A percentile compares a stretch with the other conserved stretches of the same genome.
phyloP scores from a whole-genome alignment of 176 grass and related monocot species.

The Carex kokanica region DNA sequence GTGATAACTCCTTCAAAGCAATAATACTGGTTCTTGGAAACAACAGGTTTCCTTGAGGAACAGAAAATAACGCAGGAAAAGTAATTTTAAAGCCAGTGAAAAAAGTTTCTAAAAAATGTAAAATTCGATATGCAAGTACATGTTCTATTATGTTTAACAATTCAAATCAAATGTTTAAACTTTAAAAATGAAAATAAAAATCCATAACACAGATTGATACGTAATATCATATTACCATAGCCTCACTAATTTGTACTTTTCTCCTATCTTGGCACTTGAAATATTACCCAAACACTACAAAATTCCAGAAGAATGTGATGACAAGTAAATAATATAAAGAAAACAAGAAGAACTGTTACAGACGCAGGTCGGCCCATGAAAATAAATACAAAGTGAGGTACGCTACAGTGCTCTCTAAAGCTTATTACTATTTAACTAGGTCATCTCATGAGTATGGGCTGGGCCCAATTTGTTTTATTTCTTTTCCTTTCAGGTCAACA shows the following conservation, averaged over 20 bases:
- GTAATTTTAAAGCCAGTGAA: not conserved
- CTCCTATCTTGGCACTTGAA: not conserved
- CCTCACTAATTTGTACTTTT: not conserved
- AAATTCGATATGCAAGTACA: too few relatives aligned
- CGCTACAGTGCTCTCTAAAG: not conserved
- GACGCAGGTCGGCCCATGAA: not conserved
- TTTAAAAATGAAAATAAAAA: too few relatives aligned
- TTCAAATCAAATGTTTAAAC: too few relatives aligned
- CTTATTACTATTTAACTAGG: slow-evolving; percentile 8
- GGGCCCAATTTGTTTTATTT: not conserved
- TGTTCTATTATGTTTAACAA: too few relatives aligned
- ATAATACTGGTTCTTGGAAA: not conserved
- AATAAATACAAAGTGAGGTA: not conserved
- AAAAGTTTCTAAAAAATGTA: too few relatives aligned
- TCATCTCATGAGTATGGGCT: not conserved
- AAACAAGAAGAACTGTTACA: not conserved
- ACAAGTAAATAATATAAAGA: not conserved
- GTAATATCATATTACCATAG: too few relatives aligned
- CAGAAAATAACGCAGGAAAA: not conserved
- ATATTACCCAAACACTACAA: not conserved
- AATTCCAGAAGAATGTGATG: not conserved
- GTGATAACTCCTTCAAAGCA: not conserved
- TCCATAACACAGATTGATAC: too few relatives aligned
- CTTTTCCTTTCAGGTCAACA: not conserved
- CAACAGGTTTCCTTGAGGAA: not conserved